Evolutionary conservation across 2,329 filamentous ascomycete genomes (phyloP), one percentile per base, ranked within the genome.

Genomic region (Xylariales sp.): DNA sequence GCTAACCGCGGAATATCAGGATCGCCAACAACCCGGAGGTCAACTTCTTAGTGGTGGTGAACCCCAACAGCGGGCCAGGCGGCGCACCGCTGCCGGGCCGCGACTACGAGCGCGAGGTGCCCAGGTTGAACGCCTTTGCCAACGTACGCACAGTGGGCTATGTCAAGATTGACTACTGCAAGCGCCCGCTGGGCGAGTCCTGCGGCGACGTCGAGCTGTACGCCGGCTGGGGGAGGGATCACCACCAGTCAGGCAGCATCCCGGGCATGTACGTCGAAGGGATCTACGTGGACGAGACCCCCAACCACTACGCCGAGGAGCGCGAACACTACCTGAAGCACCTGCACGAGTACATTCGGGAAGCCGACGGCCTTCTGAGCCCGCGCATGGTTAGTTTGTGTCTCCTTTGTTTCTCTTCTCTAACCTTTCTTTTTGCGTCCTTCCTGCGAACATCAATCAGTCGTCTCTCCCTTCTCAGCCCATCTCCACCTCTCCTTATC

Each of bases 11-110:
- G 15, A 18, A 14, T 13, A 20, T 21, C 33, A 35, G 33, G 13
- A 25, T 35, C 15, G n/a, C 33, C 15, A 23, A 20, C 27, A 20
- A 35, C 21, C 33, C 33, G 15, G 33, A 35, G 15, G 27, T 23
- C 33, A 35, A 35, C 33, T 35, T 35, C 16, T 23, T 35, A 15
- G 21, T 35, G 8, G 23, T 35, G 14, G 33, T 35, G 5, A 35
- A 35, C 27, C 33, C 33, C 13, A 24, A 27, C 19, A 35, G 33
- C 27, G 33, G 33, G 33, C 33, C 33, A 11, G 33, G 33, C 15
- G 33, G 13, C 33, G 12, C 14, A 12, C 33, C 33, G 23, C 33
- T 35, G n/a, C 33, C 33, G 11, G 23, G 33, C n/a, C 33, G 18
- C 11, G 21, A 35, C 21, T 35, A 35, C 19, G n/a, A 25, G 12